Evolutionary conservation across 1,284 basidiomycete genomes (phyloP).

Genomic region (Mycena citricolor): DNA sequence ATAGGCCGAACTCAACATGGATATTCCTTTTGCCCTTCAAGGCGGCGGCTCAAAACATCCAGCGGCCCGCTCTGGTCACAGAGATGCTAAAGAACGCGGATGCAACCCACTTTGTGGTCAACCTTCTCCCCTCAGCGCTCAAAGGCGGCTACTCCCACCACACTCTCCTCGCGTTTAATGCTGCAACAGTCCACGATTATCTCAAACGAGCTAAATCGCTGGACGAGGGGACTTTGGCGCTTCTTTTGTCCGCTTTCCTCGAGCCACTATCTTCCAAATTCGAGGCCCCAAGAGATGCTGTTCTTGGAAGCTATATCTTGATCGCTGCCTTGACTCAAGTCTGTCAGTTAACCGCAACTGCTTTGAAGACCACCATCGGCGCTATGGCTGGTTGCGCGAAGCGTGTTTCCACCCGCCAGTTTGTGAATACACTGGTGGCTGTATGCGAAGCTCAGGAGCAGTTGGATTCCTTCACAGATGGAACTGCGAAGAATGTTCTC

Average conservation of each 20-base stretch:
- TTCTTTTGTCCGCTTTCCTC: constrained; percentile 60
- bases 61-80: constrained; percentile 64
- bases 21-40: constrained; percentile 75
- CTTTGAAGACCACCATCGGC: constrained; percentile 56
- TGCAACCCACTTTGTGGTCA: constrained; percentile 69
- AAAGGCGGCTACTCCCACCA: constrained; percentile 61
- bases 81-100: constrained; percentile 76
- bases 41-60: constrained; percentile 70
- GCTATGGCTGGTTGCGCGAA: constrained; percentile 54
- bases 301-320: constrained; percentile 71
- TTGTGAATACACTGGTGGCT: constrained; percentile 57
- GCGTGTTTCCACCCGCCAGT: constrained; percentile 50
- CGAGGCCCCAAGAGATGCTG: constrained; percentile 46
- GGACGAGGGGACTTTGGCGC: constrained; percentile 64
- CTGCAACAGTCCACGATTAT: constrained; percentile 79
- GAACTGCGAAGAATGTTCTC: constrained; percentile 42
- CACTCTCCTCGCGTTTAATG: constrained; percentile 83
- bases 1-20: constrained; percentile 53
- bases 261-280: constrained; percentile 50
- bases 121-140: constrained; percentile 62
- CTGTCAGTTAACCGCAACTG: constrained; percentile 53
- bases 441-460: constrained; percentile 59
- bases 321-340: constrained; percentile 67
- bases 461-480: constrained; percentile 44
- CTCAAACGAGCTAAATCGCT: constrained; percentile 55